Conservation (phyloP, 768 basidiomycete genomes). For the Pilatotrama ljubarskyi region DNA sequence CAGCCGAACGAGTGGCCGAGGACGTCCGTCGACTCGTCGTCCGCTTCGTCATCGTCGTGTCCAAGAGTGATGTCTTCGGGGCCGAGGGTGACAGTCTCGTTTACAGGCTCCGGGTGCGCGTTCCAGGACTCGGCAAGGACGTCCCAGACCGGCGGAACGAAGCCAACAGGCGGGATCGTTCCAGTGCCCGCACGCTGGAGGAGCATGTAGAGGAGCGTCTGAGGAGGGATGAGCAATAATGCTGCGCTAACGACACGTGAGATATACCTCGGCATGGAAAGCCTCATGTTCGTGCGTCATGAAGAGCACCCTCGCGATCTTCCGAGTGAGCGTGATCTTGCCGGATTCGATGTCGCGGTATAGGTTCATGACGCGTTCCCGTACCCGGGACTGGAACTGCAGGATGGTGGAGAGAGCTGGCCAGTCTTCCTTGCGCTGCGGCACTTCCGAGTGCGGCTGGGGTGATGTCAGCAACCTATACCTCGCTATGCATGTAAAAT, state of each 20-base stretch:
- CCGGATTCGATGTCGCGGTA: constrained; percentile 71
- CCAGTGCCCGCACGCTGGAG: constrained; percentile 77
- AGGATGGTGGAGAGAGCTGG: constrained; percentile 71
- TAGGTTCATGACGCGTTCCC: constrained; percentile 65
- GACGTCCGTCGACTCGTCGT: constrained; percentile 53
- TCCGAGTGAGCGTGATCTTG: constrained; percentile 53
- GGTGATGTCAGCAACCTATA: not conserved
- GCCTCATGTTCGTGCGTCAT: constrained; percentile 94
- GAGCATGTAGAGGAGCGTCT: constrained; percentile 94
- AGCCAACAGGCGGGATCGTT: constrained; percentile 76
- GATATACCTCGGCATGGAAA: constrained; percentile 71
- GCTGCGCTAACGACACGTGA: not conserved
- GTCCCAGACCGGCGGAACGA: constrained; percentile 72
- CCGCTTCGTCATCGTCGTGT: constrained; percentile 77
- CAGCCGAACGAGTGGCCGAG: constrained; percentile 79
- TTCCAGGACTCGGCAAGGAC: constrained; percentile 52
- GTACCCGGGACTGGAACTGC: constrained; percentile 75
- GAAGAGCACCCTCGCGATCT: constrained; percentile 76
- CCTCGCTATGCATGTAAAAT: not conserved
- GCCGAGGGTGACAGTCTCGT: constrained; percentile 54
- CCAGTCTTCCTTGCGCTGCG: constrained; percentile 81
- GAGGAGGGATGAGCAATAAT: not conserved
- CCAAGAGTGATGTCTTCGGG: constrained; percentile 66
- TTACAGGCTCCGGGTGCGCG: constrained; percentile 42
- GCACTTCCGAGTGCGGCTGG: constrained; percentile 89